These are phyloP conservation scores for Diaporthe australafricana DNA, from an alignment of 2,329 filamentous ascomycete species.

Conservation along the genomic window DNA sequence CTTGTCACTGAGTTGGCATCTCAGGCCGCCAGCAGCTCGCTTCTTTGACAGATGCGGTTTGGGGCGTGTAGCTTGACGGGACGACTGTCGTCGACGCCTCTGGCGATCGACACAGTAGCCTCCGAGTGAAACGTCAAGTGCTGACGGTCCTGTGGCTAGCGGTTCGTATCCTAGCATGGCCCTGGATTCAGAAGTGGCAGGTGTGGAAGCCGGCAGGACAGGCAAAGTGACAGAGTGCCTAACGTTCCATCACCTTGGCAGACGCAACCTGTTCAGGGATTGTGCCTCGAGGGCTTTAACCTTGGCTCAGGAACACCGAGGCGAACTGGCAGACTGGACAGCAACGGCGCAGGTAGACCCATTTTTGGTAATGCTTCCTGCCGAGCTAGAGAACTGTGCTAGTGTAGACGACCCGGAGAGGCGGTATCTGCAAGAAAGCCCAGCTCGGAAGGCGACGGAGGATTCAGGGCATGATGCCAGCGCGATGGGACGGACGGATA, in stretches of 20 bases:
- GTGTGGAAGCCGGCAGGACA: neutral
- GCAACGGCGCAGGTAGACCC: neutral
- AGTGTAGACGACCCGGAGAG: neutral
- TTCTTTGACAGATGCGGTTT: neutral
- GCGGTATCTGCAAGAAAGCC: neutral
- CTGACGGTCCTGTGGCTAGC: neutral
- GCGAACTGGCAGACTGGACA: neutral
- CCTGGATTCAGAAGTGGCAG: neutral
- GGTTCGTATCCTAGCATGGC: neutral
- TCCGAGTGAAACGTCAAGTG: neutral
- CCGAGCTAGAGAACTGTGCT: neutral
- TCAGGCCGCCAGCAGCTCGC: neutral
- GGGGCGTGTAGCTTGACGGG: neutral
- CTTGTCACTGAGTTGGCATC: neutral
- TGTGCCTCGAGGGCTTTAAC: neutral
- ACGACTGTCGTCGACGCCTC: neutral
- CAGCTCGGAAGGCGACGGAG: too few species aligned
- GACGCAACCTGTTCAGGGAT: neutral
- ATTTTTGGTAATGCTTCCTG: neutral
- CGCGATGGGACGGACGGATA: neutral
- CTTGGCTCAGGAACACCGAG: neutral
- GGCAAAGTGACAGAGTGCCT: neutral
- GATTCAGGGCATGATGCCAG: neutral
- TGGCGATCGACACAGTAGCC: neutral
- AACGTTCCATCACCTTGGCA: neutral